These are phyloP conservation scores for Globisporangium viniferum DNA, from an alignment of 352 stramenopile genomes.

Conservation along the genomic window DNA sequence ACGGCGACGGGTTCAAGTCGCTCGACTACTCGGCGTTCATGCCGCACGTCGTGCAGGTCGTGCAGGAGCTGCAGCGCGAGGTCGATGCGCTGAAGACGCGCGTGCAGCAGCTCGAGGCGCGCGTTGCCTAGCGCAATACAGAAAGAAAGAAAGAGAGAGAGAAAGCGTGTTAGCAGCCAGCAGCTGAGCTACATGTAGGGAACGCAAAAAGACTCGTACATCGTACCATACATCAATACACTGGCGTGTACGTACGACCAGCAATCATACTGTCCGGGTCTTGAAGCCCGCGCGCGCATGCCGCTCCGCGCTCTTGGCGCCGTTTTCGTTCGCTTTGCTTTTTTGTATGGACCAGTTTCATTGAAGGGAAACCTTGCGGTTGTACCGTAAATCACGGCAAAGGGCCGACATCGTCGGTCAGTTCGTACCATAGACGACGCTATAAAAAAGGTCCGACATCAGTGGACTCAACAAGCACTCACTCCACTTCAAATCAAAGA, in stretches of 20 bases:
- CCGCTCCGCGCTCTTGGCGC: too few species aligned
- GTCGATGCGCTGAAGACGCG: constrained; percentile 16
- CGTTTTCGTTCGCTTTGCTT: too few species aligned
- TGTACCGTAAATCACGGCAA: too few species aligned
- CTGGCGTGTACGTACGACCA: too few species aligned
- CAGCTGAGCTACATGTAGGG: not conserved
- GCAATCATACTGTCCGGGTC: too few species aligned
- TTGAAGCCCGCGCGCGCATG: too few species aligned
- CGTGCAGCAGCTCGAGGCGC: constrained; percentile 20
- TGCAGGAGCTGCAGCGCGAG: constrained; percentile 55
- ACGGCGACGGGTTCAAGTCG: constrained; percentile 45
- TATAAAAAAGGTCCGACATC: not conserved
- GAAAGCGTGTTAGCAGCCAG: not conserved
- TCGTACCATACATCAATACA: too few species aligned
- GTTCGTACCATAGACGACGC: too few species aligned
- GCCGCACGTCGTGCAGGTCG: constrained; percentile 46
- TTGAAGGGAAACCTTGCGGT: too few species aligned
- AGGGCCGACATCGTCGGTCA: too few species aligned
- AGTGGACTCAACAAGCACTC: not conserved
- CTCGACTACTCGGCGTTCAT: constrained; percentile 58
- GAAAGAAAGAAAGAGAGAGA: not conserved
- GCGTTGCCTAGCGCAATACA: not conserved
- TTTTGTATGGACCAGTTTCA: too few species aligned
- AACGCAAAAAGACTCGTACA: too few species aligned
- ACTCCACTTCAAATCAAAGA: not conserved